Conservation (phyloP, 306 rosid species). For the Carpinus viminea region DNA sequence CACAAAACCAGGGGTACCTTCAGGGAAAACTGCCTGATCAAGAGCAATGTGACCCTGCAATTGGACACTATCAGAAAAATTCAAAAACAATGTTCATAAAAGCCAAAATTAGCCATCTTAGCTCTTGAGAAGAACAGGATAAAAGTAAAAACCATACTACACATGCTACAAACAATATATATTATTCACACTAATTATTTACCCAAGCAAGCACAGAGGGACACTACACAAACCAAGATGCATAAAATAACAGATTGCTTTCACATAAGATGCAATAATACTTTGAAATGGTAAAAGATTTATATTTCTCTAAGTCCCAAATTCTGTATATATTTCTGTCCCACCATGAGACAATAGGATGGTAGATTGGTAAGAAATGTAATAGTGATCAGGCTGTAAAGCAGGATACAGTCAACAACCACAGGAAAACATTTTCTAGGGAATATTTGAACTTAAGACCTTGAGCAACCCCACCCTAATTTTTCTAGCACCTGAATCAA, state of each 20-base stretch:
- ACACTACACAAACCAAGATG: conserved; percentile 13
- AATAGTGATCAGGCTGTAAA: background rate
- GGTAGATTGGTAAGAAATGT: background rate
- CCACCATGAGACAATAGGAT: background rate
- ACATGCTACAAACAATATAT: conserved; percentile 8
- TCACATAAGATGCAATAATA: background rate
- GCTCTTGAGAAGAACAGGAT: conserved; percentile 10
- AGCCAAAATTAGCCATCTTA: conserved; percentile 8
- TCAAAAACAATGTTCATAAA: conserved; percentile 12
- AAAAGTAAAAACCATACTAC: conserved; percentile 18
- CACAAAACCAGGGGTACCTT: conserved; percentile 90
- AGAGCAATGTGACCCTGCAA: conserved; percentile 93
- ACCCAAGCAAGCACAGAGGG: conserved; percentile 12
- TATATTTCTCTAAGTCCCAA: background rate
- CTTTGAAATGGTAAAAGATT: background rate
- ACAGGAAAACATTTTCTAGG: background rate
- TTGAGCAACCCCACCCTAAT: background rate
- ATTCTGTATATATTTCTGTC: background rate
- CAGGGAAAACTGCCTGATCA: conserved; percentile 87
- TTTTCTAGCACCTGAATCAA: background rate
- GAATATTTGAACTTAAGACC: background rate
- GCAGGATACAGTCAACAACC: background rate
- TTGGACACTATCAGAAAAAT: conserved; percentile 32
- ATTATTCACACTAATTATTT: conserved; percentile 1
- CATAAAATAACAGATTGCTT: conserved; percentile 15